A percentile compares a stretch with the other conserved stretches of the same genome.
phyloP scores from a whole-genome alignment of 2,329 filamentous ascomycete species.

The Microcyclospora tardicrescens region DNA sequence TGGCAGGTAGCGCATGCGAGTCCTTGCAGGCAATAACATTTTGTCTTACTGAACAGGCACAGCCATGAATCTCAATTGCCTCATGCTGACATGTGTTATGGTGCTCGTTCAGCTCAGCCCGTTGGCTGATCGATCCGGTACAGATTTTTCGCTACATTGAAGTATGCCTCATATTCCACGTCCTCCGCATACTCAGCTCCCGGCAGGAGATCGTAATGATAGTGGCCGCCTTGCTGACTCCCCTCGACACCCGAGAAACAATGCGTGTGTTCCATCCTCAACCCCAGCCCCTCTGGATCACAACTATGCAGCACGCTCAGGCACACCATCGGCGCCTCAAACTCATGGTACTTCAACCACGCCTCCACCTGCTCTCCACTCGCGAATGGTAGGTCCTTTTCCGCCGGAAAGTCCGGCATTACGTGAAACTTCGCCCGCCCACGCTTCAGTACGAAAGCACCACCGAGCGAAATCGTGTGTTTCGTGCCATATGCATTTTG shows the following conservation, averaged over 20 bases:
- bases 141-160: conserved; percentile 18
- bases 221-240: conserved; percentile 17
- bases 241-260: conserved; percentile 15
- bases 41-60: too few species aligned
- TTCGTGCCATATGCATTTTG: conserved; percentile 12
- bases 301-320: conserved; percentile 18
- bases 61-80: too few species aligned
- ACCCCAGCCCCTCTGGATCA: conserved; percentile 16
- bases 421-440: conserved; percentile 18
- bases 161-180: conserved; percentile 21
- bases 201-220: conserved; percentile 16
- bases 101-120: neutral
- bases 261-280: conserved; percentile 23
- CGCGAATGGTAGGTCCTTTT: conserved; percentile 12
- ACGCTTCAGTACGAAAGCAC: conserved; percentile 16
- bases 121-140: conserved; percentile 19
- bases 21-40: too few species aligned
- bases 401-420: conserved; percentile 20
- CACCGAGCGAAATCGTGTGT: conserved; percentile 14
- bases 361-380: conserved; percentile 15
- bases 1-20: too few species aligned
- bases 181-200: conserved; percentile 11
- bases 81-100: too few species aligned
- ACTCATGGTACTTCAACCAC: conserved; percentile 19
- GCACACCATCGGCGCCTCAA: conserved; percentile 19